These are phyloP conservation scores for Coniella lustricola DNA, from an alignment of 2,329 filamentous ascomycete genomes.

Conservation along the genomic window DNA sequence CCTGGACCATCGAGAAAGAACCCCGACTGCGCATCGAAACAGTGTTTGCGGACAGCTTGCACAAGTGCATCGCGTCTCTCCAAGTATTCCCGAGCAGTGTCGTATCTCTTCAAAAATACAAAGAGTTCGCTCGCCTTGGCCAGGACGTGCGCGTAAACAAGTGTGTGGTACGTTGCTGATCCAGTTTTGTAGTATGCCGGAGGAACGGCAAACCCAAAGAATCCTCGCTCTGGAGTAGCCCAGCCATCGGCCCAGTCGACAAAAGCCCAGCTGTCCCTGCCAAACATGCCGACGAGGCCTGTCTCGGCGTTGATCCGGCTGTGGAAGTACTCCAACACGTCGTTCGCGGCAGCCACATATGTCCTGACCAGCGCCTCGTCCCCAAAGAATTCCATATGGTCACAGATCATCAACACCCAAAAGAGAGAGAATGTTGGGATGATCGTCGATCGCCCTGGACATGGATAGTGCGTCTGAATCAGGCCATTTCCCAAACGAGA, in stretches of 20 bases:
- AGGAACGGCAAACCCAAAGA: conserved; percentile 5
- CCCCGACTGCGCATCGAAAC: conserved; percentile 21
- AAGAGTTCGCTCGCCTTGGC: conserved; percentile 11
- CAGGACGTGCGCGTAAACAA: conserved; percentile 14
- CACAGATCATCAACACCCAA: conserved; percentile 26
- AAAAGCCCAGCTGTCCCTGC: conserved; percentile 25
- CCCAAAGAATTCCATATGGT: conserved; percentile 26
- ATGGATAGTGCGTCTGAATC: conserved; percentile 25
- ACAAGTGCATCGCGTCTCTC: conserved; percentile 17
- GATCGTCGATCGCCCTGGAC: conserved; percentile 18
- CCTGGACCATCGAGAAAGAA: conserved; percentile 24
- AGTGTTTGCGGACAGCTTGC: conserved; percentile 21
- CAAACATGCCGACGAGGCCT: conserved; percentile 19
- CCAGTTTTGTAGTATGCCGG: conserved; percentile 13
- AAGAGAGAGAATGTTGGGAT: conserved; percentile 28
- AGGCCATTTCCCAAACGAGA: conserved; percentile 23
- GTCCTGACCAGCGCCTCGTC: conserved; percentile 19
- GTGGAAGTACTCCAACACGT: conserved; percentile 12
- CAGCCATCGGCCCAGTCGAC: conserved; percentile 29
- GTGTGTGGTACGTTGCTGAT: conserved; percentile 16
- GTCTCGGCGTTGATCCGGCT: conserved; percentile 3
- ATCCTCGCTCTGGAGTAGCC: conserved; percentile 15
- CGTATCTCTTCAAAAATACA: conserved; percentile 9
- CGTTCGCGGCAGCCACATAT: conserved; percentile 11
- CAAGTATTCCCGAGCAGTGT: conserved; percentile 21